Evolutionary conservation across 2,329 filamentous ascomycete species (phyloP).

Genomic region (Anisogramma anomala): DNA sequence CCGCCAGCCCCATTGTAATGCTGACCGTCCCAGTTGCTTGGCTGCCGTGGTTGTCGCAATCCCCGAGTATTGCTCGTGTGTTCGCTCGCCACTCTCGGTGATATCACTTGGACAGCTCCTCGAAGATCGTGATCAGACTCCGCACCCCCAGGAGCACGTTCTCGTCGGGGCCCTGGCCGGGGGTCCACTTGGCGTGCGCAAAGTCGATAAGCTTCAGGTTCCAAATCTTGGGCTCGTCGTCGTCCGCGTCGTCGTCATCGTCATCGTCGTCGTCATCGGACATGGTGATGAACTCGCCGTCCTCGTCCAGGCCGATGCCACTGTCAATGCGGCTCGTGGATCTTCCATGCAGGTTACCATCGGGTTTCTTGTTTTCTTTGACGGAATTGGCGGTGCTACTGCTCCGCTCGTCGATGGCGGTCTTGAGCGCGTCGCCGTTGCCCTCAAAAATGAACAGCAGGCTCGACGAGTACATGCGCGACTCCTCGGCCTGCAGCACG

Average conservation of each 20-base stretch:
- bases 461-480: slow-evolving; percentile 52
- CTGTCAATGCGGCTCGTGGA: slow-evolving; percentile 41
- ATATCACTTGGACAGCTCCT: slow-evolving; percentile 40
- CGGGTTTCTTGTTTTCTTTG: slow-evolving; percentile 30
- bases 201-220: slow-evolving; percentile 90
- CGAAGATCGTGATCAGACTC: slow-evolving; percentile 60
- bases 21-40: slow-evolving; percentile 3
- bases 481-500: slow-evolving; percentile 44
- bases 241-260: slow-evolving; percentile 43
- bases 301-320: slow-evolving; percentile 39
- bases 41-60: background rate
- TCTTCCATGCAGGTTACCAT: slow-evolving; percentile 19
- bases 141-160: slow-evolving; percentile 67
- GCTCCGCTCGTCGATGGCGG: slow-evolving; percentile 44
- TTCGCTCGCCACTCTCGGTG: background rate
- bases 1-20: background rate
- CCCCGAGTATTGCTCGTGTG: too few species aligned
- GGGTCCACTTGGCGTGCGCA: slow-evolving; percentile 78
- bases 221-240: slow-evolving; percentile 55
- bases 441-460: slow-evolving; percentile 55
- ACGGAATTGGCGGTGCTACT: slow-evolving; percentile 40
- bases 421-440: slow-evolving; percentile 42
- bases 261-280: slow-evolving; percentile 23
- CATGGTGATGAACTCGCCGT: slow-evolving; percentile 24
- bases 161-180: slow-evolving; percentile 74